phyloP scores from a whole-genome alignment of 2,329 filamentous ascomycete genomes.

The Pseudopyrenochaeta lycopersici region DNA sequence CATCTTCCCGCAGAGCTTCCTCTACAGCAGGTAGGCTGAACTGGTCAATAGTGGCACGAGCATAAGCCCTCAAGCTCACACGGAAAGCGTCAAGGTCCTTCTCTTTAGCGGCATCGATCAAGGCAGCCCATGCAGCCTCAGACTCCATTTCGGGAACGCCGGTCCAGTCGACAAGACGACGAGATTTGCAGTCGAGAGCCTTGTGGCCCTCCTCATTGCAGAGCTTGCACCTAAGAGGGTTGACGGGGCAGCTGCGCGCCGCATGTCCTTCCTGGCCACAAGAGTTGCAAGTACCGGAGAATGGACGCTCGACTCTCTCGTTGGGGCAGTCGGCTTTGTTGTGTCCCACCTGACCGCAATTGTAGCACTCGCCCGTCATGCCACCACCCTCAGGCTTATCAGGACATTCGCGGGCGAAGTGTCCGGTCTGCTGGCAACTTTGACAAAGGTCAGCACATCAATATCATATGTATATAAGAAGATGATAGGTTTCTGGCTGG shows the following conservation, averaged over 20 bases:
- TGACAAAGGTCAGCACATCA: slow-evolving; percentile 33
- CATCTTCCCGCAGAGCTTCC: slow-evolving; percentile 58
- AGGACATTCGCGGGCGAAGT: slow-evolving; percentile 61
- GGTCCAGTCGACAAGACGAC: slow-evolving; percentile 44
- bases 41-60: slow-evolving; percentile 49
- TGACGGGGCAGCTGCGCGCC: slow-evolving; percentile 68
- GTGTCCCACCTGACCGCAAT: slow-evolving; percentile 69
- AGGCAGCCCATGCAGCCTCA: slow-evolving; percentile 59
- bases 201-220: slow-evolving; percentile 61
- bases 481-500: too few species aligned
- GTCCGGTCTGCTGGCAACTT: slow-evolving; percentile 54
- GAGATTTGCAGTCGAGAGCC: slow-evolving; percentile 58
- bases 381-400: slow-evolving; percentile 49
- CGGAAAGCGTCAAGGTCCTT: slow-evolving; percentile 62
- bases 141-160: slow-evolving; percentile 57
- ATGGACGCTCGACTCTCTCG: slow-evolving; percentile 59
- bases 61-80: slow-evolving; percentile 57
- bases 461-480: too few species aligned
- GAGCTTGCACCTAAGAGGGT: slow-evolving; percentile 61
- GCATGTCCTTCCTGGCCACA: slow-evolving; percentile 65
- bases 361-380: slow-evolving; percentile 63
- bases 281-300: slow-evolving; percentile 68
- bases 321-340: slow-evolving; percentile 70
- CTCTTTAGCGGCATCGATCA: slow-evolving; percentile 59
- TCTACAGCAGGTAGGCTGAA: slow-evolving; percentile 60